These are phyloP conservation scores for Hypoxylon sp. DNA, from an alignment of 2,329 filamentous ascomycete genomes.

Conservation along the genomic window DNA sequence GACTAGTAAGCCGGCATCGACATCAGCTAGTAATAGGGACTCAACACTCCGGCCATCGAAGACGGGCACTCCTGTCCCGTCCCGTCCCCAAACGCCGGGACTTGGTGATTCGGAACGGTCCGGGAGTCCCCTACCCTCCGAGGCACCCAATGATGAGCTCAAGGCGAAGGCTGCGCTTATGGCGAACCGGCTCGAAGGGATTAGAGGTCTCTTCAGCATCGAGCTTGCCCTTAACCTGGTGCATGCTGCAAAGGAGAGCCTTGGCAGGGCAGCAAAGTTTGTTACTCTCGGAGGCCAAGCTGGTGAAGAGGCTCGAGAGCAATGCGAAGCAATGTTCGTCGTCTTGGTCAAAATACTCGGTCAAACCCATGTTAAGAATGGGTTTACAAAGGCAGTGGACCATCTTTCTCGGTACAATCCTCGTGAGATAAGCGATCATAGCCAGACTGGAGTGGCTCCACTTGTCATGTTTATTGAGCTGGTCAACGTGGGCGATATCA, in stretches of 20 bases:
- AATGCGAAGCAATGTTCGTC: slow-evolving; percentile 92
- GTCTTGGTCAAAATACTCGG: slow-evolving; percentile 86
- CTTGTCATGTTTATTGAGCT: slow-evolving; percentile 96
- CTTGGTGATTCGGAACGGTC: slow-evolving; percentile 58
- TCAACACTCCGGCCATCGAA: slow-evolving; percentile 51
- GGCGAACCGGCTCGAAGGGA: slow-evolving; percentile 93
- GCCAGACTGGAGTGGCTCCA: slow-evolving; percentile 83
- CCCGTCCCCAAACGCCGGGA: slow-evolving; percentile 67
- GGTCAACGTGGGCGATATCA: slow-evolving; percentile 97
- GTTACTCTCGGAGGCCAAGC: slow-evolving; percentile 83
- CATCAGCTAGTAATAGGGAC: slow-evolving; percentile 51
- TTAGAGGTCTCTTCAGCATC: slow-evolving; percentile 95
- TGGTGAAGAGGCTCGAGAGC: slow-evolving; percentile 86
- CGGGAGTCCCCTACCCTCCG: slow-evolving; percentile 64
- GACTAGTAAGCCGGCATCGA: slow-evolving; percentile 57
- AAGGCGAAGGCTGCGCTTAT: slow-evolving; percentile 98
- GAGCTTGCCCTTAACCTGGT: slow-evolving; percentile 93
- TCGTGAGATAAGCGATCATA: slow-evolving; percentile 81
- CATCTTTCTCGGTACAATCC: slow-evolving; percentile 95
- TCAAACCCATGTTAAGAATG: slow-evolving; percentile 87
- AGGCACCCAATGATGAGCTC: slow-evolving; percentile 89
- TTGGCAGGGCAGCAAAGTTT: slow-evolving; percentile 89
- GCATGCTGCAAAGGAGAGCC: slow-evolving; percentile 86
- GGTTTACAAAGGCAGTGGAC: slow-evolving; percentile 91
- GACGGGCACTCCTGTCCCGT: slow-evolving; percentile 57